Base-by-base conservation (phyloP, 805 yeast species). In the Wickerhamiella australiensis region DNA sequence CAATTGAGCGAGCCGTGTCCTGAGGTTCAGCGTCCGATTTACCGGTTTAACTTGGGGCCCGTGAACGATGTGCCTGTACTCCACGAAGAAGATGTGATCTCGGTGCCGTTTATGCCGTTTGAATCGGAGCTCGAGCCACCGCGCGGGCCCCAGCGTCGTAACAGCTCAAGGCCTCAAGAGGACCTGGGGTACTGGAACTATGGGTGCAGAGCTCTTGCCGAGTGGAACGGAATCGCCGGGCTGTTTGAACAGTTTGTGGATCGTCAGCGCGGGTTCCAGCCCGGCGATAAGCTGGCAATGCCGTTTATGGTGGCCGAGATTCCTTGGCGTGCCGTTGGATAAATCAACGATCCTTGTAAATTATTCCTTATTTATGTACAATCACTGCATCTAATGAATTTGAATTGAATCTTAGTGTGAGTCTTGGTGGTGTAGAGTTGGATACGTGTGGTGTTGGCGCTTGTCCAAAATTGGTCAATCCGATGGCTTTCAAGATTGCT, bases 221-320 rank as follows among this genome's bases (percentile, higher is more conserved):
- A 68, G 49, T 68, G 72, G 72, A 61, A 59, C 43, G 50, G 54
- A 2, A 56, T 58, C 8, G 69, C 67, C 37, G 41, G 52, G 6
- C 61, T 63, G 47, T 69, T 63, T 49, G 72, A 68, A 54, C 60
- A 65, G 40, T 68, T 60, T 53, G 65, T 64, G 5, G 35, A 45
- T 35, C 53, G 52, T 29, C 56, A 56, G 47, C 27, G 38, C 20
- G 41, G 49, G 36, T 20, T 26, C 43, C 37, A 36, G 37, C 21
- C 36, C 6, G 40, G 36, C 5, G 61, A 59, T 41, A 62, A 62
- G 37, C 54, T 64, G 26, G 64, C 61, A 11, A 61, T 64, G 54
- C 71, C 71, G 23, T 64, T 65, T 49, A 47, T 67, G 48, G 61
- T 64, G 2, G 66, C 69, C 2, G 71, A 67, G 50, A 60, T 65